Evolutionary conservation across 257 asterid genomes (phyloP).

Genomic region (Fraxinus americana): DNA sequence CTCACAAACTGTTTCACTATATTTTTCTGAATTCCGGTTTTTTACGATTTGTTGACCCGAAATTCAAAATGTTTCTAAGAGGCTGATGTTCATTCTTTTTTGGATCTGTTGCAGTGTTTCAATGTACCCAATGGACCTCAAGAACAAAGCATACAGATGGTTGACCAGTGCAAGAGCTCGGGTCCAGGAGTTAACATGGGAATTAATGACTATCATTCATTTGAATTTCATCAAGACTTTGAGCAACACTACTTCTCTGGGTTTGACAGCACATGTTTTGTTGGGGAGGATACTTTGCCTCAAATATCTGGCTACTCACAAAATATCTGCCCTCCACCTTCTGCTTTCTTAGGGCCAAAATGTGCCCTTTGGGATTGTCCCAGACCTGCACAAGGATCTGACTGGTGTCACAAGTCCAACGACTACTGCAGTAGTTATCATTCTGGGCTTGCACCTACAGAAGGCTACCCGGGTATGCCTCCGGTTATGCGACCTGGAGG

Average conservation of each 20-base stretch:
- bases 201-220: slow-evolving; percentile 49
- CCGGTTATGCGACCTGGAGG: slow-evolving; percentile 93
- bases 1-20: not conserved
- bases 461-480: slow-evolving; percentile 74
- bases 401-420: slow-evolving; percentile 58
- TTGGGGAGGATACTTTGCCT: slow-evolving; percentile 53
- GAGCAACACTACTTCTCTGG: slow-evolving; percentile 66
- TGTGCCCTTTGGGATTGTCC: slow-evolving; percentile 98
- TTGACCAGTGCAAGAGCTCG: slow-evolving; percentile 60
- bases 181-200: slow-evolving; percentile 57
- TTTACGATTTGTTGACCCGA: not conserved
- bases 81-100: not conserved
- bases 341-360: slow-evolving; percentile 92
- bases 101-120: slow-evolving; percentile 48
- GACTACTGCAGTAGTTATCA: slow-evolving; percentile 60
- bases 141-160: slow-evolving; percentile 55
- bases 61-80: not conserved
- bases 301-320: slow-evolving; percentile 58
- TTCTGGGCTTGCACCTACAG: slow-evolving; percentile 73
- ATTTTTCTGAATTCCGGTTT: not conserved
- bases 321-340: slow-evolving; percentile 81
- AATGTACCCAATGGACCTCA: slow-evolving; percentile 49
- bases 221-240: slow-evolving; percentile 60
- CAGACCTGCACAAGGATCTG: slow-evolving; percentile 53
- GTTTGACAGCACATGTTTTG: slow-evolving; percentile 50